Base-by-base conservation (phyloP, 805 yeast species). In the Candida easanensis region DNA sequence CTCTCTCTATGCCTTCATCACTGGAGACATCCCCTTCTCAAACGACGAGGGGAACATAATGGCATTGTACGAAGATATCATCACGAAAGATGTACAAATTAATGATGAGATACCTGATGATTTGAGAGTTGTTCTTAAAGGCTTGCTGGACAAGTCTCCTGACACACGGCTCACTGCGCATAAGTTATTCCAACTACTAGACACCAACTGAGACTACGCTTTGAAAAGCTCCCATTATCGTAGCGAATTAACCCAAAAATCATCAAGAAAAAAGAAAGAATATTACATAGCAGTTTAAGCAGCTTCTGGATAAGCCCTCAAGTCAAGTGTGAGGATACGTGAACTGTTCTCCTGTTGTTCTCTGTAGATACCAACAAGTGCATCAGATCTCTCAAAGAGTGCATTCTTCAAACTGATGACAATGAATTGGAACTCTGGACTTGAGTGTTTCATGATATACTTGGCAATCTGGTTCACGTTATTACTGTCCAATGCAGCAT, bases 401-500 rank as follows among this genome's bases (percentile, higher is more conserved):
- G 87, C 77, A 56, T 84, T 88, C 65, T 91, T 93, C 63, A 93
- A 75, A 34, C 96, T 85, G 48, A 93, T 93, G 35, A 93, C 96
- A 61, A 93, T 88, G 56, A 91, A 88, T 60, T 93, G 99, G 61
- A 88, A 80, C 33, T 78, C 74, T 2, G 88, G 84, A 20, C 88
- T 84, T 2, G 91, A 81, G 53, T 84, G 81, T 47, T 75, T 77
- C 39, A 74, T 74, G 47, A 93, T 88, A 60, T 90, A 93, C 46
- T 79, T 80, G n/a, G 97, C 97, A 45, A 93, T 82, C 56, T 80
- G 79, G 41, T 78, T 79, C 19, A 93, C 97, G 57, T 93, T 93
- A 19, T 88, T 80, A 46, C 86, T 82, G 64, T 93, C 99, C 46
- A 93, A 74, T 0, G 98, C 98, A 0, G 99, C 98, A 66, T 93